Evolutionary conservation across 495 filamentous ascomycete genomes (phyloP).

Genomic region (Astrocystis sublimbata): DNA sequence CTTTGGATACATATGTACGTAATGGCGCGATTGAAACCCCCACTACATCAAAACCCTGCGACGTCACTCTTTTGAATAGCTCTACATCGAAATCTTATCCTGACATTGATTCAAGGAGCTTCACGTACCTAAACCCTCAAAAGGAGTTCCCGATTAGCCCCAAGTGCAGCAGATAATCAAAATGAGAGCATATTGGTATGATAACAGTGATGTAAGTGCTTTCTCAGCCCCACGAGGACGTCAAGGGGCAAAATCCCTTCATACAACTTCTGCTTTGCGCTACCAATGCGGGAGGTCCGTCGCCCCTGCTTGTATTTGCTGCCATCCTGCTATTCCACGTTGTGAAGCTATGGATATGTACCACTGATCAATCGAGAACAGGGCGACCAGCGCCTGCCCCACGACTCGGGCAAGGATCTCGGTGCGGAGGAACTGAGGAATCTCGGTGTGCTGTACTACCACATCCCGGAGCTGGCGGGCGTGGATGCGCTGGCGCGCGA

Average conservation of each 20-base stretch:
- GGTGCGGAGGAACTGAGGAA: conserved; percentile 60
- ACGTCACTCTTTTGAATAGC: conserved; percentile 13
- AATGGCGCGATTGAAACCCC: conserved; percentile 14
- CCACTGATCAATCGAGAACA: conserved; percentile 36
- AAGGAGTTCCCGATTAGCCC: background rate
- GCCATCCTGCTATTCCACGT: background rate
- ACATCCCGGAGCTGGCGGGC: conserved; percentile 59
- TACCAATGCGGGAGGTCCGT: background rate
- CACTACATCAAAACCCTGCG: conserved; percentile 20
- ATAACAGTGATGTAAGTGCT: conserved; percentile 69
- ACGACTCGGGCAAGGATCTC: conserved; percentile 76
- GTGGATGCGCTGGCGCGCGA: conserved; percentile 72
- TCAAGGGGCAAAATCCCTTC: background rate
- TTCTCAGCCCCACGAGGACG: background rate
- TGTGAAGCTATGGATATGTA: too few species aligned
- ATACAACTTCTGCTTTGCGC: background rate
- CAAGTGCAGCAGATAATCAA: too few species aligned
- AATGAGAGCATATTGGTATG: conserved; percentile 86
- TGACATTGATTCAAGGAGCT: too few species aligned
- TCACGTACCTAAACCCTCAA: too few species aligned
- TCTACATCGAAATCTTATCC: too few species aligned
- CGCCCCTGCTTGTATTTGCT: background rate
- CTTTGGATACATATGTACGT: too few species aligned
- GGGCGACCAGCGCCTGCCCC: conserved; percentile 90
- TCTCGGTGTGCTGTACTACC: conserved; percentile 78